Percentiles rank a stretch among this genome's conserved stretches.
phyloP scores from a whole-genome alignment of 768 basidiomycete species.

The Suillus fuscotomentosus region DNA sequence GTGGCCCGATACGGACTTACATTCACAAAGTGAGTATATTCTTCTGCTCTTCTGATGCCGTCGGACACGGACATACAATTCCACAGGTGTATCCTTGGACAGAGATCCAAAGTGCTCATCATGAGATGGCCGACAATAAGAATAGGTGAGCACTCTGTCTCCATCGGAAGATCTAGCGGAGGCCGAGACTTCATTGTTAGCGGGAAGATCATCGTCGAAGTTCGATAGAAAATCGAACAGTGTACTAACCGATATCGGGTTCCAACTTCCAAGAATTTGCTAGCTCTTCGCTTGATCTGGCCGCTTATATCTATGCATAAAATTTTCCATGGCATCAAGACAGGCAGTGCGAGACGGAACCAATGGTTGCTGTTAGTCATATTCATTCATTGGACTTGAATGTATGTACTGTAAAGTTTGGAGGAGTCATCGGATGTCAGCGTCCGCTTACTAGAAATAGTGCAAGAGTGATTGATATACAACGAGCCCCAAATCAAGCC shows the following conservation, averaged over 20 bases:
- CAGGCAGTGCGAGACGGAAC: not conserved
- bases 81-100: slow-evolving; percentile 76
- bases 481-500: not conserved
- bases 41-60: slow-evolving; percentile 14
- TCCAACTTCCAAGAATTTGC: not conserved
- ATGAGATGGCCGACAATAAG: slow-evolving; percentile 79
- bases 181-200: slow-evolving; percentile 13
- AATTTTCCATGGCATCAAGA: not conserved
- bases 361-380: not conserved
- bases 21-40: slow-evolving; percentile 65
- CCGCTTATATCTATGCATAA: not conserved
- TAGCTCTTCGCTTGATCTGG: not conserved
- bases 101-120: slow-evolving; percentile 76
- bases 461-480: not conserved
- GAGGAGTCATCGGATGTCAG: not conserved
- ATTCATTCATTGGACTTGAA: not conserved
- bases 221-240: slow-evolving; percentile 10
- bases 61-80: slow-evolving; percentile 11
- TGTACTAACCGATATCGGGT: not conserved
- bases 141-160: slow-evolving; percentile 36
- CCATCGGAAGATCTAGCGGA: slow-evolving; percentile 1
- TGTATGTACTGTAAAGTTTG: not conserved
- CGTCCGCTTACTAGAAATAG: not conserved
- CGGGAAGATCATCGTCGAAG: slow-evolving; percentile 31
- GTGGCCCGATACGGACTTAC: slow-evolving; percentile 65